Evolutionary conservation across 2,329 filamentous ascomycete species (phyloP).

Genomic region (Colletotrichum australisinense): DNA sequence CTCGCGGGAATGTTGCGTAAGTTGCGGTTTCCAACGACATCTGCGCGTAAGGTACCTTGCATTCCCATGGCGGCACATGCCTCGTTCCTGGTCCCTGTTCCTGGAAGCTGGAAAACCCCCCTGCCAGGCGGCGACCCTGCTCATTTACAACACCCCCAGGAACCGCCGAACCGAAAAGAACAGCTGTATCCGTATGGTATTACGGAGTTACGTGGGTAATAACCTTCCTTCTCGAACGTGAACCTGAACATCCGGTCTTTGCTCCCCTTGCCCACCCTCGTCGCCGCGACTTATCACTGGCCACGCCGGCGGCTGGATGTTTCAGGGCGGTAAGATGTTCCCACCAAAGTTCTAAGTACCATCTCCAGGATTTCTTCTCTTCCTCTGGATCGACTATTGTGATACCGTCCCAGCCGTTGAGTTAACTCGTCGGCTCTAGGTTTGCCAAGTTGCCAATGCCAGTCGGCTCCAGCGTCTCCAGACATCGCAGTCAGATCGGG

Average conservation of each 20-base stretch:
- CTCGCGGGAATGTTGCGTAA: not conserved
- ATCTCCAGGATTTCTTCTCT: not conserved
- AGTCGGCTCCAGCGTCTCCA: not conserved
- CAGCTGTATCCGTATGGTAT: not conserved
- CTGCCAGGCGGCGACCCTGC: not conserved
- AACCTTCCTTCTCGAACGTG: constrained; percentile 25
- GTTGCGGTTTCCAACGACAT: not conserved
- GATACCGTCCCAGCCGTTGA: not conserved
- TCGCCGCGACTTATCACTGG: constrained; percentile 17
- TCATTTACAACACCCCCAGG: not conserved
- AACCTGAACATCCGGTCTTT: constrained; percentile 24
- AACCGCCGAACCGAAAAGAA: not conserved
- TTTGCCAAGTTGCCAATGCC: not conserved
- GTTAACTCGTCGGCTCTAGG: not conserved
- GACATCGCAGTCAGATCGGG: constrained; percentile 17
- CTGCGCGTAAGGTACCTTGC: constrained; percentile 1
- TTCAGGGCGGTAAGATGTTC: constrained; percentile 36
- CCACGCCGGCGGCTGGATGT: constrained; percentile 23
- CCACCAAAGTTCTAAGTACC: constrained; percentile 22
- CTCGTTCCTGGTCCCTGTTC: constrained; percentile 13
- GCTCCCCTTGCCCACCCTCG: constrained; percentile 19
- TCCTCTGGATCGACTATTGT: not conserved
- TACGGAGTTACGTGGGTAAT: not conserved
- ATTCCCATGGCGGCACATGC: constrained; percentile 25
- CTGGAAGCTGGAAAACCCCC: not conserved